These are phyloP conservation scores for Coniosporium tulheliwenetii DNA, from an alignment of 2,329 filamentous ascomycete species.

Conservation along the genomic window DNA sequence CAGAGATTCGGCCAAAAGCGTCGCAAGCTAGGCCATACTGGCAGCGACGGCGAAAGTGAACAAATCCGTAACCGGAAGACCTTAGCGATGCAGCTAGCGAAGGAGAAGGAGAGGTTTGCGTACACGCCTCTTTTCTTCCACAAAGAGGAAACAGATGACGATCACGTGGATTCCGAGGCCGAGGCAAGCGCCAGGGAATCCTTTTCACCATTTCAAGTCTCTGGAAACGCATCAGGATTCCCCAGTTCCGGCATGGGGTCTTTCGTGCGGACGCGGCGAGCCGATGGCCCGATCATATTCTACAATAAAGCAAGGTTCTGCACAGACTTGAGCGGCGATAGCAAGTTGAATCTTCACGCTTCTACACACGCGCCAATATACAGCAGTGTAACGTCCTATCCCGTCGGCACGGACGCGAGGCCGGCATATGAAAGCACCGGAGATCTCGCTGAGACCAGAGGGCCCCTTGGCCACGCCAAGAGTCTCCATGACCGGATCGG, in stretches of 20 bases:
- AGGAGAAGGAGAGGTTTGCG: conserved; percentile 13
- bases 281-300: conserved; percentile 67
- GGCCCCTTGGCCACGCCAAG: conserved; percentile 11
- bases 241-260: conserved; percentile 30
- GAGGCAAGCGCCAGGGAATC: conserved; percentile 13
- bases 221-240: conserved; percentile 24
- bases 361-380: conserved; percentile 8
- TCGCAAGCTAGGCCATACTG: neutral
- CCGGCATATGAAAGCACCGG: conserved; percentile 1
- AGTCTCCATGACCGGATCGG: conserved; percentile 12
- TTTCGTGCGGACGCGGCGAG: conserved; percentile 32
- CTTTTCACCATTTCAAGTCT: conserved; percentile 5
- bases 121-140: conserved; percentile 34
- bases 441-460: conserved; percentile 13
- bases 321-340: conserved; percentile 61
- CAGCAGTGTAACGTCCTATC: conserved; percentile 14
- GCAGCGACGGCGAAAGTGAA: neutral
- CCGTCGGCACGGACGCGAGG: conserved; percentile 11
- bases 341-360: conserved; percentile 8
- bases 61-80: conserved; percentile 6
- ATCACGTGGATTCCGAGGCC: conserved; percentile 16
- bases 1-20: neutral
- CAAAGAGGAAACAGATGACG: conserved; percentile 24
- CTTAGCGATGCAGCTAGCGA: neutral
- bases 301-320: conserved; percentile 70